Evolutionary conservation across 2,329 filamentous ascomycete genomes (phyloP).

Genomic region (Talaromyces sp.): DNA sequence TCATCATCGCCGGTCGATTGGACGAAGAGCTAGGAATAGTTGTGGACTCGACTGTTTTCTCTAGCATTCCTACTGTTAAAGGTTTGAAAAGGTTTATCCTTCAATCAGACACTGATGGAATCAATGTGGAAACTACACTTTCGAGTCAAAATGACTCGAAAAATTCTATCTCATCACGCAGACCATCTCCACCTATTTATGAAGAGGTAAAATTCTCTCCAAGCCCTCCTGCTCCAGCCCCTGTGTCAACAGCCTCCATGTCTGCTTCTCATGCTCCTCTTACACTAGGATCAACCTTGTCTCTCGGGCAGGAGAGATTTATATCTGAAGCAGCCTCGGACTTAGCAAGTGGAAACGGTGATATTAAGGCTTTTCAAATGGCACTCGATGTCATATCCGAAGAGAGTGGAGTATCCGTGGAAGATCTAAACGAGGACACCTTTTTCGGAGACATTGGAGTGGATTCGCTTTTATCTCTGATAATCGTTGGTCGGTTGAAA

Average conservation of each 20-base stretch:
- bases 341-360: not conserved
- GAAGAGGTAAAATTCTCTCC: not conserved
- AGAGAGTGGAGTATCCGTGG: constrained; percentile 28
- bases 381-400: constrained; percentile 26
- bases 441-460: constrained; percentile 22
- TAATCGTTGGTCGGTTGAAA: constrained; percentile 23
- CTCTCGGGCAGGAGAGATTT: not conserved
- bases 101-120: not conserved
- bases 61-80: not conserved
- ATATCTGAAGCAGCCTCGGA: not conserved
- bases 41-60: constrained; percentile 10
- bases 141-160: not conserved
- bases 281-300: not conserved
- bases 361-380: not conserved
- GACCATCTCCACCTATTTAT: not conserved
- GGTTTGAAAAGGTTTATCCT: not conserved
- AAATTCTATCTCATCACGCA: not conserved
- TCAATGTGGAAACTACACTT: not conserved
- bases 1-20: constrained; percentile 30
- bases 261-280: not conserved
- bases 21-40: constrained; percentile 23
- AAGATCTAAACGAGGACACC: constrained; percentile 23
- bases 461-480: constrained; percentile 28
- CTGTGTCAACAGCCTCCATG: not conserved
- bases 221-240: not conserved